These are phyloP conservation scores for Aspergillus unguis DNA, from an alignment of 2,329 filamentous ascomycete genomes.

Conservation along the genomic window DNA sequence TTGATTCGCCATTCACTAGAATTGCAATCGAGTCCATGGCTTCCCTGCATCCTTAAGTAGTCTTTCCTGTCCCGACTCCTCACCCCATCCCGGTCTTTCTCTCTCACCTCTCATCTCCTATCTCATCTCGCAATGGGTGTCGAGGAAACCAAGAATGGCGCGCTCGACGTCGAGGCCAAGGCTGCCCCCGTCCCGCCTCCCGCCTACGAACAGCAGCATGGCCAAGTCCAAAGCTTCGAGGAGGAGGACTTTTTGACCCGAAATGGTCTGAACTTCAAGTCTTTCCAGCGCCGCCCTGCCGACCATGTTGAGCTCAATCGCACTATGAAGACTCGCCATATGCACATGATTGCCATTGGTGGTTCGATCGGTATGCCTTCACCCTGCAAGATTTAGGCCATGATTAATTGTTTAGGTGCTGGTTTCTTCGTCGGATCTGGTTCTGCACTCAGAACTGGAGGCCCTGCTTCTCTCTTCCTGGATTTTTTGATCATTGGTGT, in stretches of 20 bases:
- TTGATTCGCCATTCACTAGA: conserved; percentile 3
- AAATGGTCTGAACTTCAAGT: conserved; percentile 22
- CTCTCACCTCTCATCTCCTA: neutral
- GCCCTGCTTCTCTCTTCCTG: conserved; percentile 24
- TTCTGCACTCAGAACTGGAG: conserved; percentile 13
- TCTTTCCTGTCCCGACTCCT: conserved; percentile 1
- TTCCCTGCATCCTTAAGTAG: conserved; percentile 3
- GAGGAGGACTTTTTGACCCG: conserved; percentile 23
- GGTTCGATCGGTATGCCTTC: conserved; percentile 13
- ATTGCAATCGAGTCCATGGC: neutral
- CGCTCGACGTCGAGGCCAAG: conserved; percentile 1
- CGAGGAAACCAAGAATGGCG: conserved; percentile 10
- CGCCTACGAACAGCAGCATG: conserved; percentile 11
- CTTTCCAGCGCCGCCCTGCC: conserved; percentile 20
- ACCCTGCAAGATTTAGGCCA: too few relatives aligned
- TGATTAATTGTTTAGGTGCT: conserved; percentile 2
- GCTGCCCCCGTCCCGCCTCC: conserved; percentile 3
- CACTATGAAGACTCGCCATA: conserved; percentile 30
- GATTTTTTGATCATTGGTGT: conserved; percentile 54
- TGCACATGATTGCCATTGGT: conserved; percentile 40
- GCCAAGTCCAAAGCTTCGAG: conserved; percentile 5
- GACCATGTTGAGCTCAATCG: conserved; percentile 20
- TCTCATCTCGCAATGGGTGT: conserved; percentile 2
- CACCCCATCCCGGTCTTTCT: neutral
- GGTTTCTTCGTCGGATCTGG: conserved; percentile 22